Evolutionary conservation across 2,329 filamentous ascomycete species (phyloP), one percentile per base, ranked within the genome.

Genomic region (Apiospora rasikravindrae): DNA sequence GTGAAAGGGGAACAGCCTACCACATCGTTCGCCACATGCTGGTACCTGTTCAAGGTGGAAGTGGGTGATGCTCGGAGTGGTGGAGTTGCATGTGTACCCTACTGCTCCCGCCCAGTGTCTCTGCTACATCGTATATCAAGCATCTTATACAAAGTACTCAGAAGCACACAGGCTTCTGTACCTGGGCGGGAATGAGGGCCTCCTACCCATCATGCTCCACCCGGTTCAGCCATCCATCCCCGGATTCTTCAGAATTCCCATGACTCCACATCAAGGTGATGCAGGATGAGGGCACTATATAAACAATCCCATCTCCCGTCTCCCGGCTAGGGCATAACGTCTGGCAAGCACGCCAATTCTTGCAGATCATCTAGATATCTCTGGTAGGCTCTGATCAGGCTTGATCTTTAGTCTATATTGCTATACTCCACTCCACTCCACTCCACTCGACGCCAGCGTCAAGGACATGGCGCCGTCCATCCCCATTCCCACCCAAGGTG

Each of bases 401-500:
- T 64, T n/a, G 33, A n/a, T 64, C 57, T 64, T 33, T n/a, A 22
- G 16, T n/a, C 57, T 40, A 64, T 24, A 64, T 33, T 14, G 57
- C 22, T 40, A 33, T 64, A 40, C 33, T 40, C n/a, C 19, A n/a
- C 53, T 40, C 19, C 11, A 37, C 67, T n/a, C 13, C 40, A 44
- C n/a, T n/a, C n/a, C 19, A n/a, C 53, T 40, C 19, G 14, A 37
- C 67, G 33, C 13, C 40, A 44, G 47, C 19, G 22, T 29, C 51
- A 45, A 47, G 67, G 78, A 61, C 74, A 84, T 85, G 83, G 83
- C 84, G 37, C 86, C 86, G 57, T 82, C 85, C 70, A 84, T 85
- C 75, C 81, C 85, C 22, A 82, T 86, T 77, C 82, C 86, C 73
- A 83, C 84, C 37, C 84, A 86, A 78, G 86, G 84, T 77, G 85